Conservation (phyloP, 306 rosid species). For the Acmispon strigosus region DNA sequence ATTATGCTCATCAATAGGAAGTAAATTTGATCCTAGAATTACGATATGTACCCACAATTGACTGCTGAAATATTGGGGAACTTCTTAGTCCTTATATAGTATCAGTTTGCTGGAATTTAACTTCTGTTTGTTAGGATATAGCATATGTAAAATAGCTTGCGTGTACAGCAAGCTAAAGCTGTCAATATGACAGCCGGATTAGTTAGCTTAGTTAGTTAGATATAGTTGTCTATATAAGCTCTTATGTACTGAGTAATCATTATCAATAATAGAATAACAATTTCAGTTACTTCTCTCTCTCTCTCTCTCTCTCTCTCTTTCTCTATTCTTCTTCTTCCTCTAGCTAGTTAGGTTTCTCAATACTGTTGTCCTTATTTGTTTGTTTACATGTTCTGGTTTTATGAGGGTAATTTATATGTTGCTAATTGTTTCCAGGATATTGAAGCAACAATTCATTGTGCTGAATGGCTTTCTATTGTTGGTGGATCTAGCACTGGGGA, state of each 20-base stretch:
- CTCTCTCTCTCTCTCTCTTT: too few species aligned
- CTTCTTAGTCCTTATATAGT: neutral
- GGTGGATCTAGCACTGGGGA: slow-evolving; percentile 98
- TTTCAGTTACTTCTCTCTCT: too few species aligned
- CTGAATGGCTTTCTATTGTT: slow-evolving; percentile 97
- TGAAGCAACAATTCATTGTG: slow-evolving; percentile 98
- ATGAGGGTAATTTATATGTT: slow-evolving; percentile 39
- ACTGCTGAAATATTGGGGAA: slow-evolving; percentile 5
- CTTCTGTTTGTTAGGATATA: neutral
- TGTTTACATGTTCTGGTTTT: slow-evolving; percentile 25
- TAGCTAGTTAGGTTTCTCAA: too few species aligned
- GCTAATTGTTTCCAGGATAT: slow-evolving; percentile 72
- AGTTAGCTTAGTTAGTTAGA: too few species aligned
- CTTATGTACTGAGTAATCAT: too few species aligned
- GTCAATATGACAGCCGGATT: too few species aligned
- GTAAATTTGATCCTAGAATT: neutral
- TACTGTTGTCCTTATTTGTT: slow-evolving; percentile 18
- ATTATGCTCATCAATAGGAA: neutral
- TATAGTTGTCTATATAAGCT: too few species aligned
- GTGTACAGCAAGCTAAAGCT: too few species aligned
- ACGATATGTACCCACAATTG: neutral
- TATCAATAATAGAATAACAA: too few species aligned
- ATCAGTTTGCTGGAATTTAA: neutral
- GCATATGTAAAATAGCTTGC: too few species aligned
- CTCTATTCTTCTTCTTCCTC: too few species aligned